Evolutionary conservation across 768 basidiomycete species (phyloP), one percentile per base, ranked within the genome.

Genomic region (Termitomyces sp.): DNA sequence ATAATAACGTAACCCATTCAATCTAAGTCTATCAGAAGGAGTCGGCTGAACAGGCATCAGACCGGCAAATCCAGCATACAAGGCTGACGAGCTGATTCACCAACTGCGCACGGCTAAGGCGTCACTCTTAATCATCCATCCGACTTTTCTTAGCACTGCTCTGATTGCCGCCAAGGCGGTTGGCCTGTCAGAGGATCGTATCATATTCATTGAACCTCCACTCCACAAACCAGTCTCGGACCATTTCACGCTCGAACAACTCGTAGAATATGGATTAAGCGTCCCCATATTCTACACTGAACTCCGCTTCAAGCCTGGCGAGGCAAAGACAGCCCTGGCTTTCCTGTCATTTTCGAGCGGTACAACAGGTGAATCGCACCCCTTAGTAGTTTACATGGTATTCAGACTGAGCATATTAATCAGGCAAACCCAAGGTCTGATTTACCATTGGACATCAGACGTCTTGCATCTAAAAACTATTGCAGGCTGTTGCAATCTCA

Each of bases 271-370:
- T 63, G 78, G 77, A 51, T 55, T 61, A 63, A 62, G 61, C 53
- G 59, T 63, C 56, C 60, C 68, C 40, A 57, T 71, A 58, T 61
- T 64, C 53, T 86, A 80, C 60, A 63, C 66, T 25, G 80, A 86
- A 51, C 68, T 71, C 18, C 70, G 62, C 29, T 72, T 89, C 39
- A 60, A 63, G 23, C 73, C 75, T 12, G 88, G 85, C 10, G 87
- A 87, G 66, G 82, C 75, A 23, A 83, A 76, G 63, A 79, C 72
- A 12, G 78, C 81, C 41, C 55, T 89, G 13, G 88, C 89, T 5
- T 84, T 89, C 60, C 70, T 89, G 51, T 81, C 78, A 50, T 87
- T 90, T 60, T 89, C 88, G 1, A 88, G 87, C 57, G 88, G 88
- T 7, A 90, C 88, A 22, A 90, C 88, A 15, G 87, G 87, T 66